These are phyloP conservation scores for Phallus indusiatus DNA, from an alignment of 768 basidiomycete species.

Conservation along the genomic window DNA sequence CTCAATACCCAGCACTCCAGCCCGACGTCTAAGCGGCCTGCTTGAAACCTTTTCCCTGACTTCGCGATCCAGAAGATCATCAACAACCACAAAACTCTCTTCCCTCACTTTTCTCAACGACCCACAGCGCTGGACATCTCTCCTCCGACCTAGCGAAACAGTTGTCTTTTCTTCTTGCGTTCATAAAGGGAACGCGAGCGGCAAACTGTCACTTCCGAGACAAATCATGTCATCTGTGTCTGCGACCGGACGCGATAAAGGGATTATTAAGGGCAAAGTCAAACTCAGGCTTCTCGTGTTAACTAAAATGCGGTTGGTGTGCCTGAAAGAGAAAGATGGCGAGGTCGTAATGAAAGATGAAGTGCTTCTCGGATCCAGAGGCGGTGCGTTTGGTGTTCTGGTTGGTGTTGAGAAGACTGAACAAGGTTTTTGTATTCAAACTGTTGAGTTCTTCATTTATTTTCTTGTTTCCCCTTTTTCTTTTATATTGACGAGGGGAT, in stretches of 20 bases:
- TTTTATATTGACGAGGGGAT: neutral
- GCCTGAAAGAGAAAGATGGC: slow-evolving; percentile 39
- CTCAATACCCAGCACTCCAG: neutral
- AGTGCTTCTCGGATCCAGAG: slow-evolving; percentile 17
- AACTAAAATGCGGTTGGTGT: slow-evolving; percentile 47
- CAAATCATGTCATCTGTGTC: slow-evolving; percentile 32
- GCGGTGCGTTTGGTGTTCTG: slow-evolving; percentile 22
- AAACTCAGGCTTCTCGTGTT: slow-evolving; percentile 48
- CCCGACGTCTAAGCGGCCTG: slow-evolving; percentile 1
- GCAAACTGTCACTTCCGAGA: slow-evolving; percentile 47
- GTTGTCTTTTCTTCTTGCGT: slow-evolving; percentile 45
- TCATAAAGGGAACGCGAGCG: slow-evolving; percentile 31
- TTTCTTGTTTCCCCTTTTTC: neutral
- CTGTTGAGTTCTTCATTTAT: slow-evolving; percentile 35
- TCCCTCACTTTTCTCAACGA: neutral
- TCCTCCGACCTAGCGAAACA: slow-evolving; percentile 23
- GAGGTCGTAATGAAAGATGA: slow-evolving; percentile 24
- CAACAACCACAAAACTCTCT: neutral
- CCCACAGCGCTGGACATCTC: slow-evolving; percentile 1
- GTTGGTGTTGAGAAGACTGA: slow-evolving; percentile 4
- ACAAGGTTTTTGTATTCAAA: slow-evolving; percentile 47
- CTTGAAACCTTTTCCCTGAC: slow-evolving; percentile 6
- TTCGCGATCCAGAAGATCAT: slow-evolving; percentile 6
- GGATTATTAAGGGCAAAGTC: slow-evolving; percentile 37
- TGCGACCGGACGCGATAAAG: slow-evolving; percentile 24